Evolutionary conservation across 2,329 filamentous ascomycete genomes (phyloP).

Genomic region (Bipolaris gigantea): DNA sequence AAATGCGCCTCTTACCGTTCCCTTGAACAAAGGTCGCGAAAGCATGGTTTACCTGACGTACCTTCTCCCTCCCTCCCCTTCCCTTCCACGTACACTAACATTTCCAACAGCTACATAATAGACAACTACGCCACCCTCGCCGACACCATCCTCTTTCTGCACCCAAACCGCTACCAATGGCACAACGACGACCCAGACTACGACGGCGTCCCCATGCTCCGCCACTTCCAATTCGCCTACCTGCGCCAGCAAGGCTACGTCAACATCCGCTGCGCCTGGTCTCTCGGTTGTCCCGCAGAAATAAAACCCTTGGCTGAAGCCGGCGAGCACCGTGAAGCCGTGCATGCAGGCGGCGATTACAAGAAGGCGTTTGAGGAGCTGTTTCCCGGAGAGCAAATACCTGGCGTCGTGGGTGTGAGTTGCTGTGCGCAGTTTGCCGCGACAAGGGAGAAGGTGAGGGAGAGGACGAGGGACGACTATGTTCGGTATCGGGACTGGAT

Average conservation of each 20-base stretch:
- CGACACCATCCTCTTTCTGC: slow-evolving; percentile 48
- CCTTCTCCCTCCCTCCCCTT: background rate
- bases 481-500: slow-evolving; percentile 55
- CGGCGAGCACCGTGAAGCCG: slow-evolving; percentile 46
- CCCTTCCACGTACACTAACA: slow-evolving; percentile 1
- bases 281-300: slow-evolving; percentile 55
- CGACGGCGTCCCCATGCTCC: slow-evolving; percentile 54
- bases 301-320: slow-evolving; percentile 51
- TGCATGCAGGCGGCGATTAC: slow-evolving; percentile 55
- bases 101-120: slow-evolving; percentile 44
- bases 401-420: slow-evolving; percentile 52
- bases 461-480: slow-evolving; percentile 54
- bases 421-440: slow-evolving; percentile 61
- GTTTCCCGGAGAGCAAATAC: slow-evolving; percentile 48
- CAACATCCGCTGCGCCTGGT: slow-evolving; percentile 58
- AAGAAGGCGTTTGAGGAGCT: slow-evolving; percentile 54
- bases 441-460: slow-evolving; percentile 50
- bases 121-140: slow-evolving; percentile 47
- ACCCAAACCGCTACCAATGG: slow-evolving; percentile 50
- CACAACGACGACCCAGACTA: slow-evolving; percentile 58
- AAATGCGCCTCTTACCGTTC: slow-evolving; percentile 45
- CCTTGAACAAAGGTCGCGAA: slow-evolving; percentile 53
- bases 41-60: slow-evolving; percentile 55
- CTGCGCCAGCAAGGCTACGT: slow-evolving; percentile 56
- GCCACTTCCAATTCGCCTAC: slow-evolving; percentile 53